Evolutionary conservation across 2,329 filamentous ascomycete genomes (phyloP).

Genomic region (Colletotrichum coccodes): DNA sequence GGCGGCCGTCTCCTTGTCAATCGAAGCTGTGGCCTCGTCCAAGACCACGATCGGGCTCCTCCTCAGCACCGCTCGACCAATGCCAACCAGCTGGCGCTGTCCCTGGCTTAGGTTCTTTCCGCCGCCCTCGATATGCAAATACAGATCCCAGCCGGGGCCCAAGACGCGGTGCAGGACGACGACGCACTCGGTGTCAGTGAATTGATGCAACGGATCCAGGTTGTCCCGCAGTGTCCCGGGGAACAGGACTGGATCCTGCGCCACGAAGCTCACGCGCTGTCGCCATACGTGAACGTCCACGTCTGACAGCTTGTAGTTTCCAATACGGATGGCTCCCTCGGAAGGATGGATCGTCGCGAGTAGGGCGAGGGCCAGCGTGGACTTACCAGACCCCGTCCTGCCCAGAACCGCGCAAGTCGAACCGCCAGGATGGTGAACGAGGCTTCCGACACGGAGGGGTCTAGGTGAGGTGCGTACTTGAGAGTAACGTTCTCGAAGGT

Average conservation of each 20-base stretch:
- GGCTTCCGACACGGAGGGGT: slow-evolving; percentile 75
- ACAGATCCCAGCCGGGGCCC: slow-evolving; percentile 56
- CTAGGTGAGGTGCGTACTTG: slow-evolving; percentile 81
- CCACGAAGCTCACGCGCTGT: slow-evolving; percentile 69
- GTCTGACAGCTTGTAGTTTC: slow-evolving; percentile 60
- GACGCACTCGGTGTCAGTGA: slow-evolving; percentile 61
- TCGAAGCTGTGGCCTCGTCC: slow-evolving; percentile 74
- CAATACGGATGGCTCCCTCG: slow-evolving; percentile 63
- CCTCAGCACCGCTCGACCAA: slow-evolving; percentile 68
- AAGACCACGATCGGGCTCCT: slow-evolving; percentile 69
- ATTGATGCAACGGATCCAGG: slow-evolving; percentile 73
- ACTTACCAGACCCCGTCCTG: slow-evolving; percentile 88
- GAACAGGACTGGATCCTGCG: slow-evolving; percentile 72
- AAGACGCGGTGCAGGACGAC: slow-evolving; percentile 69
- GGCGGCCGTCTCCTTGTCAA: slow-evolving; percentile 68
- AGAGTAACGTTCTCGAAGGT: slow-evolving; percentile 82
- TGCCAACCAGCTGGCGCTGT: slow-evolving; percentile 70
- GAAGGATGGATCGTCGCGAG: slow-evolving; percentile 64
- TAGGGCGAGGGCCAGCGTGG: slow-evolving; percentile 73
- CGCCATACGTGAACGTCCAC: slow-evolving; percentile 67
- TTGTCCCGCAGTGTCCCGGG: slow-evolving; percentile 70
- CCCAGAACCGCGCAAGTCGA: slow-evolving; percentile 77
- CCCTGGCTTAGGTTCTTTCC: slow-evolving; percentile 72
- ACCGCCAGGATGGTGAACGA: slow-evolving; percentile 77
- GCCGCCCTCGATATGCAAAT: slow-evolving; percentile 65